Conservation (phyloP, 352 stramenopile genomes). For the Paralagenidium karlingii region DNA sequence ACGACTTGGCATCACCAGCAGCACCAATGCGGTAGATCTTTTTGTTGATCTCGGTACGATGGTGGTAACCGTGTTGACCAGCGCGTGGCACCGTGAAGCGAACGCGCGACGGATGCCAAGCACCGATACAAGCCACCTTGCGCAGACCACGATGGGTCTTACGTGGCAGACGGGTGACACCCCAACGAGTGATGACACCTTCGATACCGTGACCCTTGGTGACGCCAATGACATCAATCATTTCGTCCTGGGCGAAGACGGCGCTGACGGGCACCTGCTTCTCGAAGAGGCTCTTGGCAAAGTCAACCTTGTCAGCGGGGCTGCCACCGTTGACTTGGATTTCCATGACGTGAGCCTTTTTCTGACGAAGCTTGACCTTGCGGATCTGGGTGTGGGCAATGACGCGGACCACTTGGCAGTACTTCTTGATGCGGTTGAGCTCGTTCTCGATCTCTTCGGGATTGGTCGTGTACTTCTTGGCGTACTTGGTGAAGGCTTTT, state of each 20-base stretch:
- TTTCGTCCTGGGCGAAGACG: conserved; percentile 95
- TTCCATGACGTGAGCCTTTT: conserved; percentile 99
- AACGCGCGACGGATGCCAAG: conserved; percentile 99
- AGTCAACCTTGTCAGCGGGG: conserved; percentile 98
- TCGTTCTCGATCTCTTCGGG: conserved; percentile 91
- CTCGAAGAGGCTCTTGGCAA: conserved; percentile 98
- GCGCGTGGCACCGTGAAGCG: conserved; percentile 96
- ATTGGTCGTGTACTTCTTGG: conserved; percentile 97
- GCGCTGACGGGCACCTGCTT: conserved; percentile 96
- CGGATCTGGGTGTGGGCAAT: conserved; percentile 99
- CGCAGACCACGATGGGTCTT: conserved; percentile 99
- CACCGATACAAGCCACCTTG: conserved; percentile 99
- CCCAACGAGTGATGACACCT: conserved; percentile 99
- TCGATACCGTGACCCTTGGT: conserved; percentile 99
- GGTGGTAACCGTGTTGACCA: conserved; percentile 99
- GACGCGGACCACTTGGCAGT: conserved; percentile 98
- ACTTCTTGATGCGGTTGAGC: conserved; percentile 99
- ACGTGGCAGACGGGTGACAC: conserved; percentile 97
- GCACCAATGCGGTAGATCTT: conserved; percentile 99
- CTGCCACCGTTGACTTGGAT: conserved; percentile 99
- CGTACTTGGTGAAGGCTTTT: conserved; percentile 99
- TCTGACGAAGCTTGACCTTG: conserved; percentile 98
- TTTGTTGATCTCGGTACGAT: conserved; percentile 99
- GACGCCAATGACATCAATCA: conserved; percentile 97
- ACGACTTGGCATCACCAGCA: conserved; percentile 88